Evolutionary conservation across 495 filamentous ascomycete species (phyloP), one percentile per base, ranked within the genome.

Genomic region (Aspergillus ostianus): DNA sequence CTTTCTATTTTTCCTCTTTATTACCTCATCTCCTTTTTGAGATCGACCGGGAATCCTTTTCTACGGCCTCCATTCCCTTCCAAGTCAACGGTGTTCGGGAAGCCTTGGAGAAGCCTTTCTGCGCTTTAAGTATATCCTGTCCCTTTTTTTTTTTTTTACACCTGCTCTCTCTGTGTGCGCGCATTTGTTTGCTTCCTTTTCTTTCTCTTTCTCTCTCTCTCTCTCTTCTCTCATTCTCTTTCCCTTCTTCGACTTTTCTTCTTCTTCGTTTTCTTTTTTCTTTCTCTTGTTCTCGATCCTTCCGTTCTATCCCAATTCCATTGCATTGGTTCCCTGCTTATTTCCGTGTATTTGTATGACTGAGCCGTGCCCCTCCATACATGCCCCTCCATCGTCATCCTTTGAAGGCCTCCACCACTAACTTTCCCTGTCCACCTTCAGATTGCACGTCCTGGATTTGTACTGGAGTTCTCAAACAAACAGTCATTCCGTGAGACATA

Each of bases 401-500:
- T 41, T 41, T 41, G 36, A 15, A 41, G 3, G 36, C 12, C 36
- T 17, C 15, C 36, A 12, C 8, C 8, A 29, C 36, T 44, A 32
- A 49, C 49, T 50, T 41, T 15, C 36, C 36, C 36, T 41, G 13
- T 15, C 36, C 36, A 41, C 36, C 53, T 59, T 48, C 59, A 66
- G 64, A 63, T 56, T 30, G 51, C 30, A 47, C 55, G 51, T 32
- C 30, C 51, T 54, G 51, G 55, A 63, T 54, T 52, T 56, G 63
- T 53, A 51, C 48, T 47, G 32, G 57, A n/a, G n/a, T 53, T 36
- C 57, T 52, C 53, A 54, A 58, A 49, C 64, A 50, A 53, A 51
- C 12, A n/a, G n/a, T n/a, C n/a, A n/a, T n/a, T n/a, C n/a, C 32
- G 55, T 66, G 51, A 50, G 64, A 63, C 57, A 49, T 49, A 54